These are phyloP conservation scores for Gnetum montanum DNA, from an alignment of 75 land plant genomes.

Conservation along the genomic window DNA sequence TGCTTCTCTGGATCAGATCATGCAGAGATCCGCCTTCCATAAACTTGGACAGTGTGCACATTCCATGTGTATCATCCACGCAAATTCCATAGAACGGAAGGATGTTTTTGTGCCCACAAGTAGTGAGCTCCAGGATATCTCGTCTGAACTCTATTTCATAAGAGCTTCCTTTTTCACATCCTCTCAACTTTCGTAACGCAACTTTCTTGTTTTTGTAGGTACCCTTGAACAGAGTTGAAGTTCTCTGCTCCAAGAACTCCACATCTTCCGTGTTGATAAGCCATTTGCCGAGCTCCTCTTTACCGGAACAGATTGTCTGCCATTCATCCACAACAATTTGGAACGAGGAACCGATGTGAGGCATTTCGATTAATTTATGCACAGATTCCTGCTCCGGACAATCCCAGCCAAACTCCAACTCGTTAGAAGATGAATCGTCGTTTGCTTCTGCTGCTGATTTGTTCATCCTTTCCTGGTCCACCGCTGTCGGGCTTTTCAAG, in stretches of 20 bases:
- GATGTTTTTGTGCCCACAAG: conserved; percentile 64
- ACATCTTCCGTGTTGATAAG: conserved; percentile 34
- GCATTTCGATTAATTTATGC: conserved; percentile 19
- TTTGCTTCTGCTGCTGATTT: conserved; percentile 7
- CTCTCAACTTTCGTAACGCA: conserved; percentile 41
- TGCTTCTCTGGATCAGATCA: conserved; percentile 31
- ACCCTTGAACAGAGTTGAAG: conserved; percentile 43
- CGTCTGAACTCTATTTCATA: conserved; percentile 39
- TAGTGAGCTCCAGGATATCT: conserved; percentile 59
- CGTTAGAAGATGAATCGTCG: conserved; percentile 6
- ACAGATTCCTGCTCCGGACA: conserved; percentile 17
- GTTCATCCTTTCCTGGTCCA: background rate
- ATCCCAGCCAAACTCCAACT: conserved; percentile 10
- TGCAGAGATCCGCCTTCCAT: conserved; percentile 63
- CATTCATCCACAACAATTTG: conserved; percentile 49
- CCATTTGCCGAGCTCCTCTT: conserved; percentile 55
- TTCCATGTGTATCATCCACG: conserved; percentile 44
- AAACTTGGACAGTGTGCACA: conserved; percentile 55
- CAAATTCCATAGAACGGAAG: conserved; percentile 56
- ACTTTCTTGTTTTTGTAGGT: conserved; percentile 45
- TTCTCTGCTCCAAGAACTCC: conserved; percentile 40
- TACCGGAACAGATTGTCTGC: conserved; percentile 56
- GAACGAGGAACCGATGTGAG: conserved; percentile 27
- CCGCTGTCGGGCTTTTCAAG: background rate
- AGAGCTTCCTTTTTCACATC: conserved; percentile 49